Evolutionary conservation across 371 early-diverging fungal species (phyloP), one percentile per base, ranked within the genome.

Genomic region (Mortierella sp.): DNA sequence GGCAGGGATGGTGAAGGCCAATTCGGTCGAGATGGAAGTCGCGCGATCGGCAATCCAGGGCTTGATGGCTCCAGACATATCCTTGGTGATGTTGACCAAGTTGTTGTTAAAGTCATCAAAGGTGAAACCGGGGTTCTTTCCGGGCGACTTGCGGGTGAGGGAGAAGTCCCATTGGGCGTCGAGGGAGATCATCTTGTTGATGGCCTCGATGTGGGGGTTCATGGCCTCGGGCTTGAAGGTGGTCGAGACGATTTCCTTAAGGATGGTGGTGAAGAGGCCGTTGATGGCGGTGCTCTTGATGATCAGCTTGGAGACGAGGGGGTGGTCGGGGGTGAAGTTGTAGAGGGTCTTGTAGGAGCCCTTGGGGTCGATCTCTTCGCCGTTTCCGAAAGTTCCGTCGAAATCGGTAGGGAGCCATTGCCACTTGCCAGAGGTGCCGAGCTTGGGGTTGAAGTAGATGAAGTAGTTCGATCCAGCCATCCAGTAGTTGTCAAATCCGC

Each of bases 141-240:
- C 93, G 21, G 91, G 89, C 29, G 91, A 91, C 56, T 80, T 73
- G 46, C 88, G 85, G 21, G 81, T 63, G 48, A 91, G 73, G 14
- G 83, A 56, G 35, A 85, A 79, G 70, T 90, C 90, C 93, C 93
- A 92, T n/a, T 83, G 77, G 71, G 90, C 88, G 75, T 92, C 93
- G 74, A 89, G 84, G 11, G 83, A 68, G 72, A 92, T 84, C 92
- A 92, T 91, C 43, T 86, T 60, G 49, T 86, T 83, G 83, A 91
- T 82, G 29, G 85, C 91, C 16, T 82, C 83, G 3, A 86, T 82
- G 71, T 70, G 87, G 16, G 78, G 63, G 75, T 78, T 72, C 87
- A 86, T 82, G 46, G 83, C 87, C 78, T 86, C 87, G 63, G 91
- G 90, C 79, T 92, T 92, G 88, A 90, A 91, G 73, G 91, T 89